Conservation (phyloP, 441 rosid species). For the Adansonia madagascariensis region DNA sequence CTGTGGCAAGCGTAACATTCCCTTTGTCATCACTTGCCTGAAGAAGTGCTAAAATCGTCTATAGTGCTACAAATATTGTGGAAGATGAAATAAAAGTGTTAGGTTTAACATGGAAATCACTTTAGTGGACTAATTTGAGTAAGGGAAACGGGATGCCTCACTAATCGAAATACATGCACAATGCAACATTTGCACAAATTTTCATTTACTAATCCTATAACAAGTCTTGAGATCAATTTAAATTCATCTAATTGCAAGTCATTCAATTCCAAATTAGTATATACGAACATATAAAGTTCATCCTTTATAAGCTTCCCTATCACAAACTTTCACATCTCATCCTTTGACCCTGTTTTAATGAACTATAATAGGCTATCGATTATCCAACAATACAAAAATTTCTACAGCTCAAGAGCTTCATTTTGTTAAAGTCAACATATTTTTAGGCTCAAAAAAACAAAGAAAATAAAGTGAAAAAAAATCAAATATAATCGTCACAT, state of each 20-base stretch:
- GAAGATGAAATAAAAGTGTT: background rate
- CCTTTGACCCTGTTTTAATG: background rate
- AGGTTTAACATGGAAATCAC: no score
- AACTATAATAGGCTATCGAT: background rate
- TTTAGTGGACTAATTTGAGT: no score
- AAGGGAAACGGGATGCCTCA: no score
- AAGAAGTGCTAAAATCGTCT: background rate
- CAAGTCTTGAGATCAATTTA: no score
- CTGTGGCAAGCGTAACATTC: background rate
- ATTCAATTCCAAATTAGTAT: background rate
- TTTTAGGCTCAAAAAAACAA: background rate
- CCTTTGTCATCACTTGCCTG: background rate
- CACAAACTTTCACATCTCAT: background rate
- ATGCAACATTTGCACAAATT: no score
- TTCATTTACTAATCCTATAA: no score
- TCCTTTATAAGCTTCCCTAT: background rate
- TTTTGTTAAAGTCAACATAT: background rate
- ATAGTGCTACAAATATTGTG: background rate
- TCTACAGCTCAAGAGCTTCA: background rate
- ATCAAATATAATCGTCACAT: background rate
- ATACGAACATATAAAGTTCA: background rate
- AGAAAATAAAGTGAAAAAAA: background rate
- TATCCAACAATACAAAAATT: background rate
- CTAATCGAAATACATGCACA: no score
- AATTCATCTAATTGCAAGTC: background rate